These are phyloP conservation scores for Drosera capensis DNA, from an alignment of 148 eudicot genomes.

Conservation along the genomic window DNA sequence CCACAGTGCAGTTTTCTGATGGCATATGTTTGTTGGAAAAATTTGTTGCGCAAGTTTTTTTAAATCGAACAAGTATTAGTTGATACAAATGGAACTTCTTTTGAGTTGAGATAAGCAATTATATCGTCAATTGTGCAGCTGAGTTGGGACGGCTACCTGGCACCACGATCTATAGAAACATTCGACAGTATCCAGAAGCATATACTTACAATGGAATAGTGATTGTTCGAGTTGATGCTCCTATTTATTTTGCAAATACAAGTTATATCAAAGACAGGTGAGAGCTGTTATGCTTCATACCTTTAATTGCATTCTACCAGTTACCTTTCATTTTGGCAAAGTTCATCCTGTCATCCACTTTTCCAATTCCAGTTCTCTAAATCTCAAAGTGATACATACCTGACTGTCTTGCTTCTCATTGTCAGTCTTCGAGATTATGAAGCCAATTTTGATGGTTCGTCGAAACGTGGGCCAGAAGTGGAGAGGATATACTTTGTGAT, in stretches of 20 bases:
- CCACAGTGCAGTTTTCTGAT: too few species aligned
- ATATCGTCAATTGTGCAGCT: slow-evolving; percentile 37
- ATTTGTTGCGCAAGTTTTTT: too few species aligned
- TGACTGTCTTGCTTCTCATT: slow-evolving; percentile 4
- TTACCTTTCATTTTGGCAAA: too few species aligned
- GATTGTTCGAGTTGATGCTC: slow-evolving; percentile 91
- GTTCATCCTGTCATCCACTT: background rate
- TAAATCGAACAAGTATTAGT: too few species aligned
- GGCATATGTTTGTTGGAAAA: too few species aligned
- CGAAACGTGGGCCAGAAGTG: slow-evolving; percentile 72
- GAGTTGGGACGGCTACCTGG: slow-evolving; percentile 96
- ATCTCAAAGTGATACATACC: background rate
- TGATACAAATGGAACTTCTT: too few species aligned
- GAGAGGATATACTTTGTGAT: slow-evolving; percentile 67
- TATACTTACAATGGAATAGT: slow-evolving; percentile 85
- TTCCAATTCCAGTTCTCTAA: background rate
- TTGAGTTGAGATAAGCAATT: slow-evolving; percentile 1
- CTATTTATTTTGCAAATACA: slow-evolving; percentile 92
- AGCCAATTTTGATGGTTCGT: slow-evolving; percentile 36
- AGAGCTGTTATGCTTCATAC: too few species aligned
- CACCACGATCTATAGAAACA: slow-evolving; percentile 85
- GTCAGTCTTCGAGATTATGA: slow-evolving; percentile 86
- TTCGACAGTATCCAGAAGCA: slow-evolving; percentile 87
- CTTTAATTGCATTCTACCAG: too few species aligned
- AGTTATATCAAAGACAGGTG: slow-evolving; percentile 94